Conservation (phyloP, 257 asterid genomes). For the Cordia subcordata region DNA sequence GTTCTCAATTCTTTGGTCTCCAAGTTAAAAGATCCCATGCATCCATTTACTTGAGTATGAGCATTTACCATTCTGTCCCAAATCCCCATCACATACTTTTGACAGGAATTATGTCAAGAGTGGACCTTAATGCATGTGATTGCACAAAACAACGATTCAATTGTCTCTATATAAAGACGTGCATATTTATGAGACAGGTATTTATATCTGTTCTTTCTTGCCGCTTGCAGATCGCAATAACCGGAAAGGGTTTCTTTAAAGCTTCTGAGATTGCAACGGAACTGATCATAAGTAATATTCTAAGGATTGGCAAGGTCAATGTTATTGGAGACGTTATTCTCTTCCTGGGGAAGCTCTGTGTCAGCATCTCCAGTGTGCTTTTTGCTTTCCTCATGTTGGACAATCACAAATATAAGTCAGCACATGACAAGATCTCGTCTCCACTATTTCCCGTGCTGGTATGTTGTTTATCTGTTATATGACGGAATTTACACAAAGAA, state of each 20-base stretch:
- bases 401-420: slow-evolving; percentile 60
- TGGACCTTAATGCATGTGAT: too few species aligned
- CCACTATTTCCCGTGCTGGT: slow-evolving; percentile 99
- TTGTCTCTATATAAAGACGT: too few species aligned
- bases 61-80: too few species aligned
- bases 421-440: slow-evolving; percentile 92
- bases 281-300: slow-evolving; percentile 84
- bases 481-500: neutral
- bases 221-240: slow-evolving; percentile 75
- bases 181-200: too few species aligned
- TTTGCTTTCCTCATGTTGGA: slow-evolving; percentile 95
- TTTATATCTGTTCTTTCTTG: neutral
- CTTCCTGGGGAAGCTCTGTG: slow-evolving; percentile 94
- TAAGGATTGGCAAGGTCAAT: slow-evolving; percentile 88
- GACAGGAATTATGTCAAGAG: too few species aligned
- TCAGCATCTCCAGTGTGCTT: slow-evolving; percentile 82
- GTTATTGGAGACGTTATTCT: slow-evolving; percentile 93
- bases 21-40: too few species aligned
- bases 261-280: slow-evolving; percentile 94
- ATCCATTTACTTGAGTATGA: too few species aligned
- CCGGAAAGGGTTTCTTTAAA: slow-evolving; percentile 85
- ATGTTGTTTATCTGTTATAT: slow-evolving; percentile 5
- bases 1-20: too few species aligned
- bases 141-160: too few species aligned
- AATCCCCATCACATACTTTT: too few species aligned